A percentile compares a stretch with the other conserved stretches of the same genome.
Conservation (phyloP, 1,284 basidiomycete genomes). For the Violaceomyces palustris region DNA sequence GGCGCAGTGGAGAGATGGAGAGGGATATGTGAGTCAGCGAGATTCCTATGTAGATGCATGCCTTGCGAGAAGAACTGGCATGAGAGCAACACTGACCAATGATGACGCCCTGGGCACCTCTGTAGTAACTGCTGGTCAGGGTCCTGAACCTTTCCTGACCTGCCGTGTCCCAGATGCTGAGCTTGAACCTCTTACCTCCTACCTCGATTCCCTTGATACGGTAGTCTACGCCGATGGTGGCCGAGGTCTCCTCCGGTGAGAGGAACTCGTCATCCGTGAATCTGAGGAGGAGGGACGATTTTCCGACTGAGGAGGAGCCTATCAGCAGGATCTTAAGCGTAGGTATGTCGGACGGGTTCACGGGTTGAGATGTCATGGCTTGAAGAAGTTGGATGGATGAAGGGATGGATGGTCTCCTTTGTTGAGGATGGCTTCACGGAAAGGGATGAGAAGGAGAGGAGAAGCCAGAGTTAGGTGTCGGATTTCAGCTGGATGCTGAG, state of each 20-base stretch:
- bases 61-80: no score
- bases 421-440: no score
- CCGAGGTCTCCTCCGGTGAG: constrained; percentile 85
- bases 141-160: constrained; percentile 60
- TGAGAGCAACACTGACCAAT: constrained; percentile 63
- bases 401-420: no score
- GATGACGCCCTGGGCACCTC: constrained; percentile 88
- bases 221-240: constrained; percentile 72
- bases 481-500: no score
- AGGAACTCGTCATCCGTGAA: constrained; percentile 97
- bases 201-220: constrained; percentile 58
- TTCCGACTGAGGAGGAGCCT: constrained; percentile 83
- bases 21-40: no score
- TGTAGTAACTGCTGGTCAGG: constrained; percentile 84
- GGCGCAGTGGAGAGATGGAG: no score
- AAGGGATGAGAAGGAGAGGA: no score
- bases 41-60: no score
- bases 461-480: no score
- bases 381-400: no score
- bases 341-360: constrained; percentile 36
- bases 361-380: no score
- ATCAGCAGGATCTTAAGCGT: constrained; percentile 59
- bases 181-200: constrained; percentile 57
- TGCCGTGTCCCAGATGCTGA: constrained; percentile 59
- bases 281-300: constrained; percentile 75